Conservation (phyloP, 495 filamentous ascomycete genomes). For the Aspergillus homomorphus region DNA sequence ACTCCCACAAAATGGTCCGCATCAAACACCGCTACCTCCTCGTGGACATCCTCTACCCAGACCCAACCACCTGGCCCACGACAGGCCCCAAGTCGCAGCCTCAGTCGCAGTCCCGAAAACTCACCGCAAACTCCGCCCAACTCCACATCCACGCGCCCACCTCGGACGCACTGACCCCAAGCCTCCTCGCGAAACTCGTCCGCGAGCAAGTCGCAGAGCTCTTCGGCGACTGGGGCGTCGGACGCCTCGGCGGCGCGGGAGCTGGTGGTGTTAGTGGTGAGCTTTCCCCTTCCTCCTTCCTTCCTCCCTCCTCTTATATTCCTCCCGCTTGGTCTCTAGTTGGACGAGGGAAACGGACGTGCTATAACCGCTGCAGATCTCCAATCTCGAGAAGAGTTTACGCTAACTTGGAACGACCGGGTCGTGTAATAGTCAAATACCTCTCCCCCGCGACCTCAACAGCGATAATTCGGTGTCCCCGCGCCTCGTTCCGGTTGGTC, state of each 20-base stretch:
- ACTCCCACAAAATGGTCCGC: conserved; percentile 70
- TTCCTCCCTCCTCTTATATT: conserved; percentile 9
- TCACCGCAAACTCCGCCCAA: conserved; percentile 18
- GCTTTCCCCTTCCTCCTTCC: conserved; percentile 11
- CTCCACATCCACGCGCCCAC: conserved; percentile 76
- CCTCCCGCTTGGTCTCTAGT: neutral
- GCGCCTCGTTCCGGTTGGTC: conserved; percentile 75
- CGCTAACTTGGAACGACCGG: no score
- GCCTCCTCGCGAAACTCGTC: conserved; percentile 63
- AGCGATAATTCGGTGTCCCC: conserved; percentile 77
- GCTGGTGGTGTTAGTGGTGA: conserved; percentile 63
- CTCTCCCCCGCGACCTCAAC: conserved; percentile 89
- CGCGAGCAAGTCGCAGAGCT: conserved; percentile 63
- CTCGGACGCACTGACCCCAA: conserved; percentile 59
- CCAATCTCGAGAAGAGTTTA: no score
- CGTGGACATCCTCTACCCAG: conserved; percentile 85
- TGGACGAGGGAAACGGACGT: no score
- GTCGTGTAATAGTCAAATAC: conserved; percentile 97
- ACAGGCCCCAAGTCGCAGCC: neutral
- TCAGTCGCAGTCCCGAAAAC: conserved; percentile 13
- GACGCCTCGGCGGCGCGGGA: conserved; percentile 50
- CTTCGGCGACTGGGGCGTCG: conserved; percentile 91
- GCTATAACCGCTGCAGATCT: no score
- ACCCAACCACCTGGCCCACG: conserved; percentile 39
- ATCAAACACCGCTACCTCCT: conserved; percentile 94